phyloP scores from a whole-genome alignment of 2,329 filamentous ascomycete species.

The Aspergillus nomiae region DNA sequence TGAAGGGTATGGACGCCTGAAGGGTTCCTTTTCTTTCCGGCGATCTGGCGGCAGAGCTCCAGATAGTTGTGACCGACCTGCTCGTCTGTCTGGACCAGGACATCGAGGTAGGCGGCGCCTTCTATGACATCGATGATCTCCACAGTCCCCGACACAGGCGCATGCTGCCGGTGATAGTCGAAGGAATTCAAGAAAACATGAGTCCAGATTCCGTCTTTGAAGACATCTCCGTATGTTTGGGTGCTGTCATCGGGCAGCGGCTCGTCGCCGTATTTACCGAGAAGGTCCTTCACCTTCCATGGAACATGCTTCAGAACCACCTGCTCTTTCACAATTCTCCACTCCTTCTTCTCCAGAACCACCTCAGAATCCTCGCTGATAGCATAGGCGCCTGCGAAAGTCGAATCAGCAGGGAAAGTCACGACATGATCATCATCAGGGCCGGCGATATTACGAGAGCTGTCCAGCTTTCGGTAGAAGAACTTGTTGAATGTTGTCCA shows the following conservation, averaged over 20 bases:
- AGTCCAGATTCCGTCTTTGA: slow-evolving; percentile 45
- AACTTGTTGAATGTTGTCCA: slow-evolving; percentile 5
- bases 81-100: too few species aligned
- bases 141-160: slow-evolving; percentile 42
- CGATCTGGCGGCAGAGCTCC: slow-evolving; percentile 15
- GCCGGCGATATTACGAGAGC: not conserved
- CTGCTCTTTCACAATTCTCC: not conserved
- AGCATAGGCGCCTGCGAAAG: slow-evolving; percentile 21
- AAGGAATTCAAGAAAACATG: slow-evolving; percentile 44
- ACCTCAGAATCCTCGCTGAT: too few species aligned
- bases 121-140: slow-evolving; percentile 37
- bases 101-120: too few species aligned
- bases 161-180: slow-evolving; percentile 49
- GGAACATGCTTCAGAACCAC: not conserved
- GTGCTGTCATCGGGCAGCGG: not conserved
- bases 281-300: not conserved
- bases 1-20: slow-evolving; percentile 7
- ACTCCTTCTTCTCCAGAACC: not conserved
- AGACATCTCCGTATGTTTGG: slow-evolving; percentile 31
- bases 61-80: too few species aligned
- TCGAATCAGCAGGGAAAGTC: slow-evolving; percentile 42
- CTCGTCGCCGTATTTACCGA: too few species aligned
- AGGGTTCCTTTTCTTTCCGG: not conserved
- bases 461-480: not conserved
- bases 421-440: slow-evolving; percentile 32